A percentile compares a stretch with the other conserved stretches of the same genome.
Evolutionary conservation across 2,329 filamentous ascomycete genomes (phyloP).

Genomic region (Myriosclerotinia curreyana): DNA sequence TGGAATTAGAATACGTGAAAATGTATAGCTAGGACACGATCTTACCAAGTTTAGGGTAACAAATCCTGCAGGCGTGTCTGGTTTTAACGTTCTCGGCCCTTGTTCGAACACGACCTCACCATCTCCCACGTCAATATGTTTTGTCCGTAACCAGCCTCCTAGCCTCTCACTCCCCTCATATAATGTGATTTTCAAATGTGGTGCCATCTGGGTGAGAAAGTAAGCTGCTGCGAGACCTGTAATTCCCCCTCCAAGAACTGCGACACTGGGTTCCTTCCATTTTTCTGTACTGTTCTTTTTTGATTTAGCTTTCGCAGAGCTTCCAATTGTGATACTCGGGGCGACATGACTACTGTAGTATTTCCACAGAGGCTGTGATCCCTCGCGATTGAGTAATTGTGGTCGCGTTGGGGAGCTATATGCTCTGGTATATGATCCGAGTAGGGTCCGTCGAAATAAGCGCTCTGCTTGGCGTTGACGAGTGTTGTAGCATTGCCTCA

Average conservation of each 20-base stretch:
- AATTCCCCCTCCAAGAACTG: slow-evolving; percentile 76
- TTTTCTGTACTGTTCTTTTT: neutral
- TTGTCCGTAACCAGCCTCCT: slow-evolving; percentile 82
- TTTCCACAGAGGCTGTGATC: slow-evolving; percentile 4
- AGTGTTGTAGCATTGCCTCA: slow-evolving; percentile 32
- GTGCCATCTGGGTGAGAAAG: slow-evolving; percentile 68
- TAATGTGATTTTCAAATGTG: slow-evolving; percentile 69
- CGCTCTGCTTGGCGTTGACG: slow-evolving; percentile 28
- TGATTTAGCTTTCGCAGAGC: neutral
- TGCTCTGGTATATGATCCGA: slow-evolving; percentile 9
- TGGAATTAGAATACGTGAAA: slow-evolving; percentile 26
- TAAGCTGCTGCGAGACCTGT: slow-evolving; percentile 78
- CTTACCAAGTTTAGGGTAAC: slow-evolving; percentile 33
- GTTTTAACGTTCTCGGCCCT: slow-evolving; percentile 60
- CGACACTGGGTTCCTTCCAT: slow-evolving; percentile 44
- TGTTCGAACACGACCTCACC: slow-evolving; percentile 75
- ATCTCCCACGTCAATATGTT: slow-evolving; percentile 55
- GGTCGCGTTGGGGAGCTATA: slow-evolving; percentile 7
- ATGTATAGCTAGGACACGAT: slow-evolving; percentile 6
- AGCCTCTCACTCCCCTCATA: slow-evolving; percentile 69
- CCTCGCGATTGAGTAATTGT: slow-evolving; percentile 9
- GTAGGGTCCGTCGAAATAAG: neutral
- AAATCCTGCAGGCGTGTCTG: slow-evolving; percentile 29
- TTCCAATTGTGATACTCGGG: neutral
- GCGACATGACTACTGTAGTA: neutral